Percentiles rank a stretch among this genome's conserved stretches.
These are phyloP conservation scores for Cystofilobasidium macerans DNA, from an alignment of 768 basidiomycete genomes.

Conservation along the genomic window DNA sequence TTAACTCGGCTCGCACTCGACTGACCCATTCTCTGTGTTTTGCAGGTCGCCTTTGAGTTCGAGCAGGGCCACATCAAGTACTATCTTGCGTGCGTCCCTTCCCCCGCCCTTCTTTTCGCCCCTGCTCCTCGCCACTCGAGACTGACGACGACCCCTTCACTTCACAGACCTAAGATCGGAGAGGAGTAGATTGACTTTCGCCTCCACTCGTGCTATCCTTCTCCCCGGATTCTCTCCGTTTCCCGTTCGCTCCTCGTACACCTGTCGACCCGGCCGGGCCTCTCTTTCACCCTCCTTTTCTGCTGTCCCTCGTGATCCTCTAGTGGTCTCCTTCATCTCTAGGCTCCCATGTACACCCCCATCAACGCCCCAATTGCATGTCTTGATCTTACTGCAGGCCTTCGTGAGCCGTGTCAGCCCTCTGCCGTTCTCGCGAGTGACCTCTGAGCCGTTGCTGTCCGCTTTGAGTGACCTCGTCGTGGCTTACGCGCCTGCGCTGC, in stretches of 20 bases:
- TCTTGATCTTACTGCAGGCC: too few species aligned
- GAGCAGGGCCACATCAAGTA: slow-evolving; percentile 79
- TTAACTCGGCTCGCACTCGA: neutral
- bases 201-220: neutral
- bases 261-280: neutral
- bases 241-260: neutral
- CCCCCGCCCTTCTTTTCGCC: neutral
- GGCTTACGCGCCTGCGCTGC: too few species aligned
- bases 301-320: too few species aligned
- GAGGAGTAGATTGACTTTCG: too few species aligned
- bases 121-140: neutral
- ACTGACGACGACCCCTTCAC: neutral
- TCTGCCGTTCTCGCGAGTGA: too few species aligned
- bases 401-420: too few species aligned
- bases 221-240: neutral
- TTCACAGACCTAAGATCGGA: slow-evolving; percentile 65
- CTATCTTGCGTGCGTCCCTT: slow-evolving; percentile 57
- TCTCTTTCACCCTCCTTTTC: neutral
- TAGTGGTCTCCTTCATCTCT: too few species aligned
- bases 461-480: too few species aligned
- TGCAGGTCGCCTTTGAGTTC: slow-evolving; percentile 77
- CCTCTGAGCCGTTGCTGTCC: too few species aligned
- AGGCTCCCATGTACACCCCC: too few species aligned
- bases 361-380: too few species aligned
- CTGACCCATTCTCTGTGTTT: slow-evolving; percentile 7